A percentile compares a stretch with the other conserved stretches of the same genome.
These are phyloP conservation scores for Trifolium dubium DNA, from an alignment of 306 rosid species.

Conservation along the genomic window DNA sequence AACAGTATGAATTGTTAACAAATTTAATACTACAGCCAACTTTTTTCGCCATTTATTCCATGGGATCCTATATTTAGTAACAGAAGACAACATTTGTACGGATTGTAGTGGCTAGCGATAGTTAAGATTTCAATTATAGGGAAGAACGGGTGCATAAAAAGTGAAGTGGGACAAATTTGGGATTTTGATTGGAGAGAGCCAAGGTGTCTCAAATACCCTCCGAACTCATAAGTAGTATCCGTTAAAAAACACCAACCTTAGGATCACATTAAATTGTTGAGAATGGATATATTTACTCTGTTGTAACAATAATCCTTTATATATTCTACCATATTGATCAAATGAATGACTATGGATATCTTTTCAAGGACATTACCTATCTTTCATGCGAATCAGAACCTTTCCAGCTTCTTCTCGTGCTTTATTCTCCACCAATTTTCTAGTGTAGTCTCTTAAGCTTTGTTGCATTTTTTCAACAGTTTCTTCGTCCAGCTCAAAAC, in stretches of 20 bases:
- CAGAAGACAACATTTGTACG: background rate
- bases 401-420: constrained; percentile 87
- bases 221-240: background rate
- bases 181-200: background rate
- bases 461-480: constrained; percentile 55
- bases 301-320: background rate
- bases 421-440: constrained; percentile 74
- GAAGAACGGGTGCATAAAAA: background rate
- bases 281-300: background rate
- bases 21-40: background rate
- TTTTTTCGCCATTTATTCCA: too few species aligned
- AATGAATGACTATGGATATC: background rate
- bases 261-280: background rate
- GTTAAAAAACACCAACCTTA: background rate
- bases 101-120: background rate
- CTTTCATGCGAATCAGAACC: constrained; percentile 83
- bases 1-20: too few species aligned
- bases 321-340: constrained; percentile 6
- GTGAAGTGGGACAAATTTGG: background rate
- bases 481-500: constrained; percentile 78
- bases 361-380: constrained; percentile 58
- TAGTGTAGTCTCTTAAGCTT: constrained; percentile 64
- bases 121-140: too few species aligned
- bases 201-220: constrained; percentile 1
- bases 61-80: background rate